Conservation (phyloP, 345 rosid species). For the Eucalyptus globulus region DNA sequence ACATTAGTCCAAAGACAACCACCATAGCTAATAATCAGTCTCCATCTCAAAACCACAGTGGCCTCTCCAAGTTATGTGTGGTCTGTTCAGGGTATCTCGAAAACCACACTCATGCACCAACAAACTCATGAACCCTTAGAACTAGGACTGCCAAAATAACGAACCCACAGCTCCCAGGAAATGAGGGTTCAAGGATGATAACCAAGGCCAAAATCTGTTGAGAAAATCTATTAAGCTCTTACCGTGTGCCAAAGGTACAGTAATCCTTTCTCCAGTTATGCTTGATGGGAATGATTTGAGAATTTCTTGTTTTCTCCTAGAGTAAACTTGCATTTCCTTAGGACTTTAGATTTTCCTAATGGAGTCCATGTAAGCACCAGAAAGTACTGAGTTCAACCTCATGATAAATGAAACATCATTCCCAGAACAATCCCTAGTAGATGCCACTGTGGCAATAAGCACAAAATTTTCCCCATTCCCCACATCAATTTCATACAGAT, state of each 20-base stretch:
- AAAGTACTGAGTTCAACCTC: constrained; percentile 11
- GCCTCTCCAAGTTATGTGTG: neutral
- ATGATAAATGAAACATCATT: constrained; percentile 10
- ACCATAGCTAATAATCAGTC: neutral
- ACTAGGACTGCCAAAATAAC: neutral
- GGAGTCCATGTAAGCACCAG: constrained; percentile 30
- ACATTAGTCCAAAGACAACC: neutral
- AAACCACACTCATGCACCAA: neutral
- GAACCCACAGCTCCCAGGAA: neutral
- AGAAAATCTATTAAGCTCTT: neutral
- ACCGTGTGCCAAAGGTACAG: neutral
- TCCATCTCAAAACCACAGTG: neutral
- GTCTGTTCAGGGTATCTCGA: neutral
- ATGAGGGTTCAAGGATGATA: neutral
- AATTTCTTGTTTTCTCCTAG: neutral
- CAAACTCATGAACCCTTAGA: neutral
- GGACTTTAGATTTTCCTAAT: constrained; percentile 29
- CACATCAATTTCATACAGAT: constrained; percentile 63
- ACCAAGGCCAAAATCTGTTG: neutral
- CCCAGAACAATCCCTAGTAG: neutral
- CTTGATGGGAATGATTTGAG: neutral
- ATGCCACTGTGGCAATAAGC: constrained; percentile 27
- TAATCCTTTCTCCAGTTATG: neutral
- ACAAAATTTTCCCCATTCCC: constrained; percentile 62
- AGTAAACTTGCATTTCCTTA: neutral